phyloP scores from a whole-genome alignment of 352 stramenopile species.

The Phytopythium delawarense region DNA sequence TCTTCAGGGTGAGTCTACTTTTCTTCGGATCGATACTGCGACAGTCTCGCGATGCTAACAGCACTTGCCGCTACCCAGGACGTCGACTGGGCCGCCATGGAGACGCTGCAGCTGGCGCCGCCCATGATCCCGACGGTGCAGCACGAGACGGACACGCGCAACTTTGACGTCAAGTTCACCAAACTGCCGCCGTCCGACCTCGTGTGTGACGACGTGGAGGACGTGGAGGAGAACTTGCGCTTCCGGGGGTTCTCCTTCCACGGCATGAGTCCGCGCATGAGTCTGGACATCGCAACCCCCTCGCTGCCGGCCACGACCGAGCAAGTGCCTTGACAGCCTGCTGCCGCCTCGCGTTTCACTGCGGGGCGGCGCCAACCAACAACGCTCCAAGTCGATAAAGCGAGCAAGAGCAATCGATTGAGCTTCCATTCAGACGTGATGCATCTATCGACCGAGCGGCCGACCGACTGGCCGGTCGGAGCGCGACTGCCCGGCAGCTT shows the following conservation, averaged over 20 bases:
- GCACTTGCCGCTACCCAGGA: neutral
- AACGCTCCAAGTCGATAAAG: no score
- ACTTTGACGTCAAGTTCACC: constrained; percentile 95
- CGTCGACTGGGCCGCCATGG: constrained; percentile 93
- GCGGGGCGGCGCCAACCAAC: neutral
- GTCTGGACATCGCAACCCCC: neutral
- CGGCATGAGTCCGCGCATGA: constrained; percentile 3
- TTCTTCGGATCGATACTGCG: neutral
- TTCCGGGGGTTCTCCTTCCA: constrained; percentile 77
- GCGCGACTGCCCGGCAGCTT: neutral
- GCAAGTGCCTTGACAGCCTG: neutral
- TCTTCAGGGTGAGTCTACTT: constrained; percentile 83
- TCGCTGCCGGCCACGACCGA: neutral
- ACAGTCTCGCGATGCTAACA: neutral
- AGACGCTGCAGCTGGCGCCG: constrained; percentile 85
- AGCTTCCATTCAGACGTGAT: neutral
- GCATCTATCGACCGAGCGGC: neutral
- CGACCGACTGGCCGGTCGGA: no score
- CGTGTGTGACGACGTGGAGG: constrained; percentile 42
- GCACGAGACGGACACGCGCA: constrained; percentile 88
- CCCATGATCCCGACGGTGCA: constrained; percentile 88
- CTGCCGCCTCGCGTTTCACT: neutral
- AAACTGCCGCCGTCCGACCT: constrained; percentile 61
- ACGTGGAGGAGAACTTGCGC: constrained; percentile 44
- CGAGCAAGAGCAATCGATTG: neutral